Percentiles rank a stretch among this genome's conserved stretches.
Evolutionary conservation across 805 yeast genomes (phyloP).

Genomic region (Saccharomycopsis vini): DNA sequence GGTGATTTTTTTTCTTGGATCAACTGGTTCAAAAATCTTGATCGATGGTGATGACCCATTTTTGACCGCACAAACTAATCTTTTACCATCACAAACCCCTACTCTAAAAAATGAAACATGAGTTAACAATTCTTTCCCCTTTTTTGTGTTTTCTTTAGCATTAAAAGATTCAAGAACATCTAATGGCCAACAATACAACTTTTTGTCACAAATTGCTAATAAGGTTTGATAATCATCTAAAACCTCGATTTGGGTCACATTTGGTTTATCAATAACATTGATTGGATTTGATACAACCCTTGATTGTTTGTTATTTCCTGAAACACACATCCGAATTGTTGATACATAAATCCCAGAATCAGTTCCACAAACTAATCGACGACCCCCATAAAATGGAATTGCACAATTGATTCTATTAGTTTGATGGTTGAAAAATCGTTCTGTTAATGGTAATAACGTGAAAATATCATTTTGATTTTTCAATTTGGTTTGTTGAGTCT

Average conservation of each 20-base stretch:
- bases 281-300: conserved; percentile 62
- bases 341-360: conserved; percentile 84
- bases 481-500: conserved; percentile 67
- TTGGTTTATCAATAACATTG: conserved; percentile 61
- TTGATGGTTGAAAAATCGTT: conserved; percentile 60
- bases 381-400: conserved; percentile 90
- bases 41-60: conserved; percentile 72
- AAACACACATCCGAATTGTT: conserved; percentile 43
- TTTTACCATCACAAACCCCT: conserved; percentile 84
- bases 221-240: conserved; percentile 84
- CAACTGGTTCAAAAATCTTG: conserved; percentile 76
- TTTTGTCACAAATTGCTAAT: conserved; percentile 74
- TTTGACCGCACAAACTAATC: conserved; percentile 83
- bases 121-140: conserved; percentile 72
- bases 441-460: conserved; percentile 64
- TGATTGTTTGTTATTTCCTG: conserved; percentile 42
- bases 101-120: conserved; percentile 87
- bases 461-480: conserved; percentile 70
- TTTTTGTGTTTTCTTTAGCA: conserved; percentile 38
- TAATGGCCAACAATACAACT: conserved; percentile 66
- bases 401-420: conserved; percentile 80
- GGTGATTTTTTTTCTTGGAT: conserved; percentile 42
- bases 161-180: conserved; percentile 44
- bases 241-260: conserved; percentile 83
- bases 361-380: conserved; percentile 83